Evolutionary conservation across 2,329 filamentous ascomycete genomes (phyloP).

Genomic region (Pseudogymnoascus sp.): DNA sequence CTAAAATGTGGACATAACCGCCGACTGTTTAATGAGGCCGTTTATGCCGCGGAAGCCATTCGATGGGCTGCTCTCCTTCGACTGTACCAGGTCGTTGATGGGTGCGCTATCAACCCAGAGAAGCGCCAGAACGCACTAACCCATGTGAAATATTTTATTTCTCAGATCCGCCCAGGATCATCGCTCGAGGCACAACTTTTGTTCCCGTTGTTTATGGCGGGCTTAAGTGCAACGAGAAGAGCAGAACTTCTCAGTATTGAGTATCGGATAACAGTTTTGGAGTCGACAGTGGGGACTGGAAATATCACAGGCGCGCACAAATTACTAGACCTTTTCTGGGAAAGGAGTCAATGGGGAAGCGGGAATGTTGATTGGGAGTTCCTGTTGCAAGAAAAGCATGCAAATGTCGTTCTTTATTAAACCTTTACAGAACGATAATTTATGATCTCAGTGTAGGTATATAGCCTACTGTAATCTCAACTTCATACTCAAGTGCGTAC

Average conservation of each 20-base stretch:
- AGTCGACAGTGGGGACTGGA: constrained; percentile 9
- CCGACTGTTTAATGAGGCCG: neutral
- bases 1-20: neutral
- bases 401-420: constrained; percentile 3
- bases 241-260: constrained; percentile 7
- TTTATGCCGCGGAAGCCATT: constrained; percentile 10
- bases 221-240: constrained; percentile 3
- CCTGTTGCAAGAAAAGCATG: constrained; percentile 1
- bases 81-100: constrained; percentile 12
- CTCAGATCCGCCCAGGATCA: constrained; percentile 10
- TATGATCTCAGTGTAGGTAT: neutral
- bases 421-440: neutral
- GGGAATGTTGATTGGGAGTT: constrained; percentile 6
- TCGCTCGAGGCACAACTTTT: constrained; percentile 9
- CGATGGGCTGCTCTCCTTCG: constrained; percentile 12
- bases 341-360: neutral
- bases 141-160: constrained; percentile 5
- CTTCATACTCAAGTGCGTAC: neutral
- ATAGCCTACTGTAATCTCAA: neutral
- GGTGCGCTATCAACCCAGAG: constrained; percentile 7
- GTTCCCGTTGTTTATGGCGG: constrained; percentile 12
- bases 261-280: constrained; percentile 9
- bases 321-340: constrained; percentile 8
- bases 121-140: neutral
- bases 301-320: constrained; percentile 6